phyloP scores from a whole-genome alignment of 371 early-diverging fungal species.

The Basidiobolus meristosporus region DNA sequence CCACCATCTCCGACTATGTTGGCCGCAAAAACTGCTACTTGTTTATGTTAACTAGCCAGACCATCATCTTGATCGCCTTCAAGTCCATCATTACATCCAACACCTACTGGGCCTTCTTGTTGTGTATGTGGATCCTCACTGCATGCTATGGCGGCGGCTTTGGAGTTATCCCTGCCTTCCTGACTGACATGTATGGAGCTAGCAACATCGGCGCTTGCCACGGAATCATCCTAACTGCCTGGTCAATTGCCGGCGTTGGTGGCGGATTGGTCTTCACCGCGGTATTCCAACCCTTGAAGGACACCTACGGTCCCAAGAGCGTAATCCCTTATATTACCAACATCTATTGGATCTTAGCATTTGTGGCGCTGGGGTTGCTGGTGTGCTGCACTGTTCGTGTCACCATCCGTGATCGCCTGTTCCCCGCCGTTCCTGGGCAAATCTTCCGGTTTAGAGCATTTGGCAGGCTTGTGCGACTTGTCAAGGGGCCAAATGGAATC shows the following conservation, averaged over 20 bases:
- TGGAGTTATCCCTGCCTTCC: slow-evolving; percentile 44
- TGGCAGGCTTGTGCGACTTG: slow-evolving; percentile 7
- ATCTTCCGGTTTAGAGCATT: slow-evolving; percentile 8
- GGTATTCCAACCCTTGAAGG: slow-evolving; percentile 21
- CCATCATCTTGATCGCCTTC: slow-evolving; percentile 19
- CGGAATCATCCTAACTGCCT: slow-evolving; percentile 31
- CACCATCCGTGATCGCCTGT: slow-evolving; percentile 8
- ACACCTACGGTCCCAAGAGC: slow-evolving; percentile 10
- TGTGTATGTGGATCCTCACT: slow-evolving; percentile 21
- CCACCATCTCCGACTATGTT: slow-evolving; percentile 25
- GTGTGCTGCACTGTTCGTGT: slow-evolving; percentile 9
- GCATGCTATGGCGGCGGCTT: slow-evolving; percentile 41
- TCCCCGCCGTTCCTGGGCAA: slow-evolving; percentile 9
- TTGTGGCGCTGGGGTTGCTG: slow-evolving; percentile 8
- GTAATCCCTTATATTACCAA: slow-evolving; percentile 8
- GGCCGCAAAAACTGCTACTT: slow-evolving; percentile 35
- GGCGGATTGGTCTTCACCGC: slow-evolving; percentile 39
- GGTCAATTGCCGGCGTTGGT: slow-evolving; percentile 35
- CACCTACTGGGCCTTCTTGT: slow-evolving; percentile 24
- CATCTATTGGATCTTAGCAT: slow-evolving; percentile 10
- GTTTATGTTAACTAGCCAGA: slow-evolving; percentile 22
- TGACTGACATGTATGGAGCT: slow-evolving; percentile 42
- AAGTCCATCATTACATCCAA: slow-evolving; percentile 18
- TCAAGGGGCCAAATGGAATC: neutral
- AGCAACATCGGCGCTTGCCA: slow-evolving; percentile 40